Base-by-base conservation (phyloP, 108 stramenopile species). In the Nitzschia sp. region DNA sequence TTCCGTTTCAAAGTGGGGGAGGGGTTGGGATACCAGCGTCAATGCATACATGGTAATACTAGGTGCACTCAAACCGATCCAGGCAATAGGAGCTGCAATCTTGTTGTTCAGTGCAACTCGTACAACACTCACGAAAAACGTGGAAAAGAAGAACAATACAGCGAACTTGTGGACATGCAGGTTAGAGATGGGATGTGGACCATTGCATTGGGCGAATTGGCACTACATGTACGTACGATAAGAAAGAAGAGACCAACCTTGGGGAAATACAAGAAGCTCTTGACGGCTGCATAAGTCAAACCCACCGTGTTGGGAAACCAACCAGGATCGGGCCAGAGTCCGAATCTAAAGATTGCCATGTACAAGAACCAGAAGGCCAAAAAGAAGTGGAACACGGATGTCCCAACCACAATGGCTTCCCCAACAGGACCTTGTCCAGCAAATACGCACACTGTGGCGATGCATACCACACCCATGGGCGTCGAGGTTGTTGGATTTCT, bases 281-380 rank as follows among this genome's bases (percentile, higher is more conserved):
- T 86, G 43, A 86, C 82, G 11, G 85, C 85, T 37, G 71, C 78
- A 26, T 81, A 61, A 24, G 77, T 79, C 11, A 86, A 71, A 7
- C 85, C 85, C 19, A 86, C 73, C 21, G 82, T 83, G 44, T 83
- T 83, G 10, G 85, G 80, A 65, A 80, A 86, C 85, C 85, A 86
- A 40, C 79, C 73, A 19, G 76, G 75, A 53, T 82, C 84, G 14
- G 85, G 82, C 71, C 81, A 77, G 0, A 80, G 78, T 38, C 75
- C 66, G 53, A 76, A 86, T 3, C 72, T 21, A 20, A 54, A 68
- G 41, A 83, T 38, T 8, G 78, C 75, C 77, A 81, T 83, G 53
- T 83, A 86, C 24, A 76, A 70, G 41, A 80, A 86, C 82, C 85
- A 83, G 44, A 83, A 51, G n/a, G 78, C 51, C 65, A 66, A 26